These are phyloP conservation scores for Cardamine resedifolia DNA, from an alignment of 345 rosid species.

Conservation along the genomic window DNA sequence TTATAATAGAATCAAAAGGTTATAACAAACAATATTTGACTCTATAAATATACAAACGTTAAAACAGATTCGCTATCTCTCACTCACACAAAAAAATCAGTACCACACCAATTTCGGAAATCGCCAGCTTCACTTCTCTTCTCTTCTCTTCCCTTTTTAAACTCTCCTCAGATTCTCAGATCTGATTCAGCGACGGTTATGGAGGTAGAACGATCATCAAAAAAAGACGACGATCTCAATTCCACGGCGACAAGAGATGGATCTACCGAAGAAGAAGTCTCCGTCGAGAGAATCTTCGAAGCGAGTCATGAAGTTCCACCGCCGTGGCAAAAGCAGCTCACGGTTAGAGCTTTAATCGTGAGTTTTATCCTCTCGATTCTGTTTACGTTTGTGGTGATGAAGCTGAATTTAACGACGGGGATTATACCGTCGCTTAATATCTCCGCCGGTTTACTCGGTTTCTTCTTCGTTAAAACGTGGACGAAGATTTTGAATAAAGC, in stretches of 20 bases:
- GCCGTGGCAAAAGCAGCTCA: conserved; percentile 64
- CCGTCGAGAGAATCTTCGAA: conserved; percentile 58
- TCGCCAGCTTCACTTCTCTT: not conserved
- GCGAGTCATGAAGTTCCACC: conserved; percentile 49
- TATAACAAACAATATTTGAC: not conserved
- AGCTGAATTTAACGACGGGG: conserved; percentile 71
- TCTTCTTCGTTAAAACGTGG: conserved; percentile 75
- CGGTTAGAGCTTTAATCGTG: conserved; percentile 58
- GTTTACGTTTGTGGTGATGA: conserved; percentile 75
- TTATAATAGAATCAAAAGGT: not conserved
- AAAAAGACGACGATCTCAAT: conserved; percentile 31
- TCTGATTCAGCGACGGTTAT: conserved; percentile 11
- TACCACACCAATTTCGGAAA: not conserved
- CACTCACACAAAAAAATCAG: not conserved
- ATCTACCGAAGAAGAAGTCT: conserved; percentile 18
- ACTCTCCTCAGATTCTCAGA: not conserved
- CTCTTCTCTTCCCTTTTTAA: too few species aligned
- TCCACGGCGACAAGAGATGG: not conserved
- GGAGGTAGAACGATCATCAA: conserved; percentile 17
- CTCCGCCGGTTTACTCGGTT: conserved; percentile 73
- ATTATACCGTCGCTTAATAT: conserved; percentile 81
- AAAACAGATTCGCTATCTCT: not conserved
- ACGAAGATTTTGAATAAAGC: conserved; percentile 48
- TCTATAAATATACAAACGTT: not conserved
- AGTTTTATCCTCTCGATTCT: conserved; percentile 56